Percentiles rank a stretch among this genome's conserved stretches.
Conservation (phyloP, 441 rosid species). For the Pelargonium citronellum region DNA sequence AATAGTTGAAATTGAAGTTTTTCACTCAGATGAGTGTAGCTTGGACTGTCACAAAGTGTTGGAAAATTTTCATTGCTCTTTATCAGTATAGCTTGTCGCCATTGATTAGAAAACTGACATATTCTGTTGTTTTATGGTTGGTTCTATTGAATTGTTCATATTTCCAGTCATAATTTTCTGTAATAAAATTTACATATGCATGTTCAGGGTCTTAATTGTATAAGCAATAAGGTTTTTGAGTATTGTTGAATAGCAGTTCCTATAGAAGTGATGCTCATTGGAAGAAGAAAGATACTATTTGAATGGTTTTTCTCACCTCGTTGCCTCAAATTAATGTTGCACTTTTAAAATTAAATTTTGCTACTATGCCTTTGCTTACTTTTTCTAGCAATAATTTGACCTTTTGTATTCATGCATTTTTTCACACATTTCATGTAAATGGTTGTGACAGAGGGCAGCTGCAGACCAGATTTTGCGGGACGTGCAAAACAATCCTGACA, state of each 20-base stretch:
- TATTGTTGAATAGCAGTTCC: background rate
- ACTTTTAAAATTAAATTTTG: background rate
- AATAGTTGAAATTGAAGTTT: no score
- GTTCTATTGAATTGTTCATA: no score
- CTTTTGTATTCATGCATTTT: background rate
- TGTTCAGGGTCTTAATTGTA: background rate
- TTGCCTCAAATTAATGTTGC: background rate
- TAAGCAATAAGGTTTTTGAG: background rate
- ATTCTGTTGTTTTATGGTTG: no score
- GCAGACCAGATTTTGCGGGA: constrained; percentile 97
- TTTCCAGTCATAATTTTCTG: background rate
- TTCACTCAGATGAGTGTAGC: background rate
- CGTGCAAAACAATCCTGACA: constrained; percentile 88
- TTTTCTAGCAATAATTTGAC: background rate
- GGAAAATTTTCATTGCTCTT: no score
- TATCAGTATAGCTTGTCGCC: no score
- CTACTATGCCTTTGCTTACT: background rate
- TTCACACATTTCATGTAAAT: constrained; percentile 5
- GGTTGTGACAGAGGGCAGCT: constrained; percentile 65
- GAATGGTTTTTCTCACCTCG: background rate
- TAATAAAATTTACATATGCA: background rate
- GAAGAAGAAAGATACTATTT: background rate
- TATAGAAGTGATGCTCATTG: background rate
- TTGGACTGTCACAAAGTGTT: background rate
- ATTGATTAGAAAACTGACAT: no score